Evolutionary conservation across 2,329 filamentous ascomycete genomes (phyloP).

Genomic region (Fusarium temperatum): DNA sequence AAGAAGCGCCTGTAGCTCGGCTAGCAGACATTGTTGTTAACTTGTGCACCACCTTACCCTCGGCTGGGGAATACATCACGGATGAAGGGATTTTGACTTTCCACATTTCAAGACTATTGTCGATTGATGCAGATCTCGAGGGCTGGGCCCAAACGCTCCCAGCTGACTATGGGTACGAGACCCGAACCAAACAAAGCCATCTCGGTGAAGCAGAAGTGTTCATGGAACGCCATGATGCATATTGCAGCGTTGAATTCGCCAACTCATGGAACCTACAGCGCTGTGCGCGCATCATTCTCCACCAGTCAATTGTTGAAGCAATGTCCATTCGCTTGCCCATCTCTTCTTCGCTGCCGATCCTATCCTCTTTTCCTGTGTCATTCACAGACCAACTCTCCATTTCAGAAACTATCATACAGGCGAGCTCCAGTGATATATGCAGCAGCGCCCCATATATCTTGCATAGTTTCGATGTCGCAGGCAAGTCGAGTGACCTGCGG

Average conservation of each 20-base stretch:
- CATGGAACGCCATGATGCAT: neutral
- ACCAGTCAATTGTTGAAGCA: neutral
- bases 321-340: fast-evolving
- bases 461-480: neutral
- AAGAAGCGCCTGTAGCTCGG: neutral
- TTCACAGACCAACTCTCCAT: neutral
- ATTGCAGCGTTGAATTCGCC: fast-evolving
- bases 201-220: neutral
- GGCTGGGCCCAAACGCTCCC: neutral
- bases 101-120: neutral
- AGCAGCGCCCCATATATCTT: neutral
- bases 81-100: neutral
- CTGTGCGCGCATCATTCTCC: neutral
- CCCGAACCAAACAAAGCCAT: fast-evolving
- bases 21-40: neutral
- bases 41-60: fast-evolving
- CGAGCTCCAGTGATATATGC: neutral
- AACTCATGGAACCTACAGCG: neutral
- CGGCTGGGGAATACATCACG: too few species aligned
- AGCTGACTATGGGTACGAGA: neutral
- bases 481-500: neutral
- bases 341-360: neutral
- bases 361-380: neutral
- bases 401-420: neutral
- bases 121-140: neutral